Evolutionary conservation across 176 grass and related monocot species (phyloP).

Genomic region (Oryza officinalis): DNA sequence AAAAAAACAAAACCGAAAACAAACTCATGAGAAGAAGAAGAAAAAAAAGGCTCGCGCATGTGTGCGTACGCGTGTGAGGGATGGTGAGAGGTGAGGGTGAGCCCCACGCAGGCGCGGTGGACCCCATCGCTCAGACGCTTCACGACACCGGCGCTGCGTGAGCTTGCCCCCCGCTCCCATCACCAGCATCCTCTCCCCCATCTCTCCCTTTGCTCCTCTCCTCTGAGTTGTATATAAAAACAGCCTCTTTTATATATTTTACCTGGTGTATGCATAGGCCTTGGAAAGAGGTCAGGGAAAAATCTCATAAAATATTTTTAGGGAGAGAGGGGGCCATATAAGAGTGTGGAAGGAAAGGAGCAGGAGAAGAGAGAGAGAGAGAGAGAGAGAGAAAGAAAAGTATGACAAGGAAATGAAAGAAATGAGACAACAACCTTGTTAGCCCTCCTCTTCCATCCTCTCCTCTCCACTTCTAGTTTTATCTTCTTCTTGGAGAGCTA

Average conservation of each 20-base stretch:
- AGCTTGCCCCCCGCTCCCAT: constrained; percentile 27
- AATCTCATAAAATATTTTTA: constrained; percentile 36
- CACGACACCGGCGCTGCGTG: constrained; percentile 50
- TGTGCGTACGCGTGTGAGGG: constrained; percentile 8
- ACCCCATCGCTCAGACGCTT: constrained; percentile 51
- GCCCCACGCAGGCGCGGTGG: constrained; percentile 49
- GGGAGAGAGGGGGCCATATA: constrained; percentile 32
- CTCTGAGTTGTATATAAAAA: constrained; percentile 49
- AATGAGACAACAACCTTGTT: constrained; percentile 72
- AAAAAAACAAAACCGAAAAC: constrained; percentile 40
- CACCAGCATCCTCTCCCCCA: neutral
- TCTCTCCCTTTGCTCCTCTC: constrained; percentile 14
- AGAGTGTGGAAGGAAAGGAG: constrained; percentile 43
- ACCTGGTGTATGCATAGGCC: constrained; percentile 31
- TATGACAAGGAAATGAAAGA: constrained; percentile 89
- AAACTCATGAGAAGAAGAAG: neutral
- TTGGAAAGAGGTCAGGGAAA: constrained; percentile 31
- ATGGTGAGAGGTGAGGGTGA: constrained; percentile 37
- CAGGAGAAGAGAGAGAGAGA: constrained; percentile 17
- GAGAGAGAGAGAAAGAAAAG: constrained; percentile 61
- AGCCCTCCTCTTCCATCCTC: constrained; percentile 43
- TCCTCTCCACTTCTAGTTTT: constrained; percentile 44
- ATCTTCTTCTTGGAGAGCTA: constrained; percentile 20
- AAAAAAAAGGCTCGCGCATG: neutral
- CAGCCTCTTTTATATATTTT: constrained; percentile 42